Evolutionary conservation across 306 rosid genomes (phyloP), one percentile per base, ranked within the genome.

Genomic region (Dryas alaskensis): DNA sequence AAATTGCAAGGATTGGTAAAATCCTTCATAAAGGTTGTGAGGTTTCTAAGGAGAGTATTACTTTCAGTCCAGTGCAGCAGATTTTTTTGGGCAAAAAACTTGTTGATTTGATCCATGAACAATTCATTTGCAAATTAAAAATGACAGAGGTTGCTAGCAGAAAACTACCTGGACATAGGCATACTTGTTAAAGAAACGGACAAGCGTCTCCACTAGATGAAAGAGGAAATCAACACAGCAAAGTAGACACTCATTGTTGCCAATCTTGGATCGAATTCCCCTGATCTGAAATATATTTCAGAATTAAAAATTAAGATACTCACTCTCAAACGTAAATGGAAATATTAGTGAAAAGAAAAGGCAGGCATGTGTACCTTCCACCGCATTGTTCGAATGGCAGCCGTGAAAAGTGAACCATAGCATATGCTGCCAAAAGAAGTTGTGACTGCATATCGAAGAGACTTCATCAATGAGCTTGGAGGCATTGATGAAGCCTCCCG

Each of bases 381-480:
- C 73, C 97, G 91, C 49, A 94, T 83, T 51, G 96, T 89, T 81
- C 97, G 89, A 80, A 94, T 94, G 73, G 94, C 91, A 75, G 99
- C 99, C 62, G 97, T 94, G 78, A 94, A 94, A 68, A 94, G 96
- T 59, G 97, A 94, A 69, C 97, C 99, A 84, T 94, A 94, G 81
- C 97, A 94, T 72, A 94, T 87, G 87, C 99, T 94, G 46, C 99
- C 99, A 83, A 94, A 92, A 73, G 99, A 94, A 72, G 92, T 94
- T 60, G 97, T 94, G 81, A 89, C 90, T 52, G 97, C 87, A 82
- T 86, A 84, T 52, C 84, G 89, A 60, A 86, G 75, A 67, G 92
- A 90, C 88, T 83, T 89, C 79, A 82, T 60, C 80, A 94, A 76
- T 42, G 96, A 74, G 61, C 84, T 89, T 0, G 88, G 57, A 47